Base-by-base conservation (phyloP, 495 filamentous ascomycete genomes). In the Aspergillus baeticus region DNA sequence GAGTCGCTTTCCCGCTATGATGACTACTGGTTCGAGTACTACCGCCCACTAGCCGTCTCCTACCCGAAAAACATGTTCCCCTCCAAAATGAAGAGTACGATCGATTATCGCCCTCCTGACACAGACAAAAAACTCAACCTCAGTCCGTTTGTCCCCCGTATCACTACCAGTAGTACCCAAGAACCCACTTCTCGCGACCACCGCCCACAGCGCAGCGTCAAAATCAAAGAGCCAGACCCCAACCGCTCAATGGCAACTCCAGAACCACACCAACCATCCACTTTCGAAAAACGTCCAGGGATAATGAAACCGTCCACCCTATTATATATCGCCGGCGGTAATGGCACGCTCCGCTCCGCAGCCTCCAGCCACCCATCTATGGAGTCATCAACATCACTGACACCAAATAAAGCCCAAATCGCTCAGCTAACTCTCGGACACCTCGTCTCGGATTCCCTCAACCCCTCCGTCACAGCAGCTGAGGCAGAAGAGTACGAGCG, bases 21-120 rank as follows among this genome's bases (percentile, higher is more conserved):
- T 62, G 93, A 98, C 64, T 98, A 95, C 69, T 98, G 95, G 95
- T 77, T 93, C n/a, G 94, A 98, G 61, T 97, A 96, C 66, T 98
- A 98, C 68, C 85, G 91, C 8, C 95, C 94, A 1, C 79, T 87
- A 13, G 86, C 87, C 0, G 69, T 98, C 5, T 94, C 92, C 0
- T 91, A 90, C 0, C 89, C 97, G 56, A 76, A 81, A 8, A 98
- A 96, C 70, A 85, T 96, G 60, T 96, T 95, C 64, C 82, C 90
- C 0, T 95, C 85, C 72, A 89, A 88, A 62, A 88, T 97, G 79
- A 96, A 96, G 65, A 92, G 88, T 0, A 91, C 88, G 0, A 76
- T 91, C 44, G 86, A 84, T 56, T 92, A 92, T 67, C 82, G 93
- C 10, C 89, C 91, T 5, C 77, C 92, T 49, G 85, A 85, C 43